Evolutionary conservation across 2,329 filamentous ascomycete species (phyloP).

Genomic region (Ilyonectria mors-panacis): DNA sequence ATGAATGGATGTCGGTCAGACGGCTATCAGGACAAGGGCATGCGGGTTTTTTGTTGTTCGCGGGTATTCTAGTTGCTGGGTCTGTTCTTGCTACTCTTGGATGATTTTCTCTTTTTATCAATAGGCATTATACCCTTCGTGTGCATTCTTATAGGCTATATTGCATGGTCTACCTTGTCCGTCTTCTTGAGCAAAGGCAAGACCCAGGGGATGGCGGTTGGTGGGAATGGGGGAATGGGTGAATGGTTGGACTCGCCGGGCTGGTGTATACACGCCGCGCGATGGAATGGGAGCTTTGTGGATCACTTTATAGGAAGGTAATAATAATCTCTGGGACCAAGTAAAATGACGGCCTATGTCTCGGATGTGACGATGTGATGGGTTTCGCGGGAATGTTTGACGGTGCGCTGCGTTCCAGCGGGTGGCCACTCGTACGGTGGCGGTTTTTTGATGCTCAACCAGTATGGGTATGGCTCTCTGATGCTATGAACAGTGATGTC

Average conservation of each 20-base stretch:
- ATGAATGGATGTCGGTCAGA: slow-evolving; percentile 28
- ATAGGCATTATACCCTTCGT: slow-evolving; percentile 52
- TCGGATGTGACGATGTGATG: neutral
- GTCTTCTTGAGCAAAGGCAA: neutral
- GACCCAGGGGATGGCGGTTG: neutral
- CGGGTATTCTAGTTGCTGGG: slow-evolving; percentile 32
- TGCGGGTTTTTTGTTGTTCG: slow-evolving; percentile 27
- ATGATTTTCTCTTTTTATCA: slow-evolving; percentile 40
- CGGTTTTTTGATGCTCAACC: neutral
- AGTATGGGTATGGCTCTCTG: neutral
- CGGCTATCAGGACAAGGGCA: slow-evolving; percentile 22
- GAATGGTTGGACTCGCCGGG: neutral
- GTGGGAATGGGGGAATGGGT: slow-evolving; percentile 2
- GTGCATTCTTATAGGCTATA: slow-evolving; percentile 43
- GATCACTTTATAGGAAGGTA: slow-evolving; percentile 9
- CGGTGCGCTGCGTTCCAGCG: neutral
- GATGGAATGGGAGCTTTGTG: slow-evolving; percentile 12
- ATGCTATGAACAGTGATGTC: neutral
- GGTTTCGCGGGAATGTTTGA: slow-evolving; percentile 2
- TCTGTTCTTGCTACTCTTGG: slow-evolving; percentile 33
- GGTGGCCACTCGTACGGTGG: neutral
- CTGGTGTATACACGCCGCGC: slow-evolving; percentile 9
- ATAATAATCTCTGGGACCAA: slow-evolving; percentile 19
- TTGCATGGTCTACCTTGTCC: slow-evolving; percentile 2
- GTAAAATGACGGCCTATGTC: slow-evolving; percentile 1